phyloP scores from a whole-genome alignment of 2,329 filamentous ascomycete species.

The Fusarium sp. region DNA sequence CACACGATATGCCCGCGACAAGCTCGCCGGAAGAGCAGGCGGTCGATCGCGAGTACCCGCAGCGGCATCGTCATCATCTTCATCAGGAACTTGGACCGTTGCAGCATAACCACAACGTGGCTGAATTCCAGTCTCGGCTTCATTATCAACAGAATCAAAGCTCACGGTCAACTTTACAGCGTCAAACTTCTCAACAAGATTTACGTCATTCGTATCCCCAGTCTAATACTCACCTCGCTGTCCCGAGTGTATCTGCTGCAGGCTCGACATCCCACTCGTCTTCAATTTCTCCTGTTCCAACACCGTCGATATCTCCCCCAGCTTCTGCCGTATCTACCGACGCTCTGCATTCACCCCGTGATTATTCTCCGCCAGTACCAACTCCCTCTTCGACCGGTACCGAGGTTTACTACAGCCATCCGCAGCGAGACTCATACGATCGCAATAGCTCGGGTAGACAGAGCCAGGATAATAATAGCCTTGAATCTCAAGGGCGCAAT shows the following conservation, averaged over 20 bases:
- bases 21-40: constrained; percentile 37
- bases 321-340: constrained; percentile 25
- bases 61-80: constrained; percentile 16
- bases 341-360: constrained; percentile 17
- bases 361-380: constrained; percentile 24
- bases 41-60: constrained; percentile 32
- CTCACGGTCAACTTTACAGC: constrained; percentile 25
- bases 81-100: constrained; percentile 32
- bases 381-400: constrained; percentile 35
- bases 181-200: not conserved
- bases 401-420: constrained; percentile 20
- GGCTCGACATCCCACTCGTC: constrained; percentile 32
- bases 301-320: constrained; percentile 30
- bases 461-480: constrained; percentile 9
- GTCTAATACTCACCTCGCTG: constrained; percentile 17
- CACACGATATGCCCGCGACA: constrained; percentile 38
- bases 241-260: constrained; percentile 19
- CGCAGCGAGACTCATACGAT: constrained; percentile 10
- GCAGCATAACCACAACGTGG: constrained; percentile 12
- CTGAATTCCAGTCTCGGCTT: constrained; percentile 17
- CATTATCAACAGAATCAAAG: constrained; percentile 18
- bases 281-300: constrained; percentile 34
- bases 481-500: constrained; percentile 14
- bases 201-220: not conserved
- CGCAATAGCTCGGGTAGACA: constrained; percentile 3